Evolutionary conservation across 2,329 filamentous ascomycete species (phyloP), one percentile per base, ranked within the genome.

Genomic region (Ceratocystis albifundus): DNA sequence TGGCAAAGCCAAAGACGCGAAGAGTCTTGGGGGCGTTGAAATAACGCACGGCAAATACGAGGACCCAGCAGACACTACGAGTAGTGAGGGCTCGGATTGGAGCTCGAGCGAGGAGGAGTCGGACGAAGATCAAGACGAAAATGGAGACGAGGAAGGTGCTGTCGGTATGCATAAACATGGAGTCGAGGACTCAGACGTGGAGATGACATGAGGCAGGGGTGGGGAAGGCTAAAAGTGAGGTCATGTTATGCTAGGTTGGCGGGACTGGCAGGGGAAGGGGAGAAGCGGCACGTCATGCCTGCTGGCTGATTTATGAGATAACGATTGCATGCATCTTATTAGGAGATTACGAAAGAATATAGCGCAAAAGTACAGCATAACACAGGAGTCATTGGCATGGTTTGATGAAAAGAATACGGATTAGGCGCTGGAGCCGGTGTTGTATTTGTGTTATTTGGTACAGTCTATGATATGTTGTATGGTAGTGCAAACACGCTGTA

Each of bases 81-180:
- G 61, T 48, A 68, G 64, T 53, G 59, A 63, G 62, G 68, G 66
- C 20, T 68, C 64, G 55, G 65, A 59, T 46, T 68, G 57, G 67
- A 62, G 64, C 64, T 65, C 62, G 63, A 65, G 45, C 28, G 66
- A 64, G 12, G 59, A 64, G 36, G 68, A 64, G 46, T 50, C 22
- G 57, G 65, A 55, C 36, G 59, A 61, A 36, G 67, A 62, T 32
- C 61, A 48, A 46, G 61, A 45, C 8, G 65, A 32, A 22, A 55
- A 57, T 48, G 53, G 64, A 55, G 55, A 55, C 41, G 55, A 22
- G 53, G 32, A 61, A 17, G 61, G 36, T 20, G 65, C 50, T 45
- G 65, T 30, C 17, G 41, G 45, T 22, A 61, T 28, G 44, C 25
- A 61, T 15, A 61, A 25, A 44, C 46, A 20, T 22, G 48, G 46